Evolutionary conservation across 305 asterid species (phyloP).

Genomic region (Ajuga reptans): DNA sequence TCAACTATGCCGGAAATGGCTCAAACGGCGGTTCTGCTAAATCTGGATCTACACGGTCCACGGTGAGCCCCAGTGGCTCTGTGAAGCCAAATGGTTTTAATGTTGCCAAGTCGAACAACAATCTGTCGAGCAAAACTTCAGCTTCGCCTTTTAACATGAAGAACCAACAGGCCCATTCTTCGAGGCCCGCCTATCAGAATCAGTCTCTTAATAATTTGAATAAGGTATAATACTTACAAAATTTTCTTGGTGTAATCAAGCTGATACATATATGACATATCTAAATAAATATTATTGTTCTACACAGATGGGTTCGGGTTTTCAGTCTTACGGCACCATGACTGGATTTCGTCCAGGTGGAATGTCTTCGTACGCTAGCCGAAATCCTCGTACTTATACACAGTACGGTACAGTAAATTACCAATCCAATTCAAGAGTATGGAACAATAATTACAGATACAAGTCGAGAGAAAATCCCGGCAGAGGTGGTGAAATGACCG

Average conservation of each 20-base stretch:
- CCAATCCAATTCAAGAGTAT: constrained; percentile 36
- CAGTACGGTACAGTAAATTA: constrained; percentile 37
- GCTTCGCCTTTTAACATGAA: constrained; percentile 32
- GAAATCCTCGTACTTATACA: constrained; percentile 34
- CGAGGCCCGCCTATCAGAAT: constrained; percentile 40
- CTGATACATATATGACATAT: background rate
- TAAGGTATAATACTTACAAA: constrained; percentile 32
- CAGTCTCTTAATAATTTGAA: constrained; percentile 34
- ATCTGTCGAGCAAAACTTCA: constrained; percentile 29
- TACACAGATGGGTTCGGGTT: constrained; percentile 45
- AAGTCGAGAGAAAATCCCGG: constrained; percentile 37
- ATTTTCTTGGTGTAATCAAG: background rate
- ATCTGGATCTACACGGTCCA: constrained; percentile 33
- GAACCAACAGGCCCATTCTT: constrained; percentile 31
- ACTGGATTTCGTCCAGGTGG: constrained; percentile 40
- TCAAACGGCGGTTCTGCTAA: constrained; percentile 26
- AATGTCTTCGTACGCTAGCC: constrained; percentile 34
- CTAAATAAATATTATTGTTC: constrained; percentile 20
- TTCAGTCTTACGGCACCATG: constrained; percentile 33
- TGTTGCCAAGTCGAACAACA: constrained; percentile 25
- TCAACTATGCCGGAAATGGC: constrained; percentile 38
- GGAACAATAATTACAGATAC: constrained; percentile 41
- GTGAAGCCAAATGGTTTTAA: constrained; percentile 39
- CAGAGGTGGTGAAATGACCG: constrained; percentile 50
- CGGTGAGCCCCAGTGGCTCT: constrained; percentile 36